A percentile compares a stretch with the other conserved stretches of the same genome.
These are phyloP conservation scores for Castanospermum australe DNA, from an alignment of 306 rosid species.

Conservation along the genomic window DNA sequence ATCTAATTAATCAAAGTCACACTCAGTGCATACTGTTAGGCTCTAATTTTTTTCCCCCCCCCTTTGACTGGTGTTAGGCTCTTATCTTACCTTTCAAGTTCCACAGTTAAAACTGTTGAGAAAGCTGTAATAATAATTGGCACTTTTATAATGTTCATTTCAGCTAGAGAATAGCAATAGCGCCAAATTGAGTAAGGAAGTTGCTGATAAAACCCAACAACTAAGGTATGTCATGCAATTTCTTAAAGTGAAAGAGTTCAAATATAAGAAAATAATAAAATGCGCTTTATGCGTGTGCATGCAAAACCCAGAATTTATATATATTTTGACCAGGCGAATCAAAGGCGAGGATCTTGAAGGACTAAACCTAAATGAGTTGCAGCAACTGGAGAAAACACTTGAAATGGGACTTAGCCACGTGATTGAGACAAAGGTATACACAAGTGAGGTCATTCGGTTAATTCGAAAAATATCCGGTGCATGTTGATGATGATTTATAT, in stretches of 20 bases:
- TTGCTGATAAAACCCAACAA: slow-evolving; percentile 24
- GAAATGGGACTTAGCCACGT: slow-evolving; percentile 30
- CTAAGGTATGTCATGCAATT: slow-evolving; percentile 33
- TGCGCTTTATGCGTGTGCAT: neutral
- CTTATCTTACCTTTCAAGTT: neutral
- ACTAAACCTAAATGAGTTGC: slow-evolving; percentile 26
- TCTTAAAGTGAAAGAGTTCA: neutral
- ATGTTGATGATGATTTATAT: neutral
- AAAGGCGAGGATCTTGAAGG: slow-evolving; percentile 39
- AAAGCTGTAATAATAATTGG: neutral
- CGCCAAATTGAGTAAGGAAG: slow-evolving; percentile 26
- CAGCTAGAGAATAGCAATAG: slow-evolving; percentile 23
- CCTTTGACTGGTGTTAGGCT: too few relatives aligned
- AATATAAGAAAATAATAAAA: neutral
- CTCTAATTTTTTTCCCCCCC: too few relatives aligned
- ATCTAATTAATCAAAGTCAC: neutral
- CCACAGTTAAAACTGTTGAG: neutral
- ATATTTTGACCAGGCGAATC: slow-evolving; percentile 16
- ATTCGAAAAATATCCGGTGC: neutral
- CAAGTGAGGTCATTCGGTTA: neutral
- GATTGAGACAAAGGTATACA: slow-evolving; percentile 18
- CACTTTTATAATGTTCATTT: neutral
- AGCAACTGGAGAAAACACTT: slow-evolving; percentile 31
- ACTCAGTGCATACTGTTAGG: neutral
- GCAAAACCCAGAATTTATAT: neutral